Base-by-base conservation (phyloP, 495 filamentous ascomycete genomes). In the Diplogelasinospora grovesii region DNA sequence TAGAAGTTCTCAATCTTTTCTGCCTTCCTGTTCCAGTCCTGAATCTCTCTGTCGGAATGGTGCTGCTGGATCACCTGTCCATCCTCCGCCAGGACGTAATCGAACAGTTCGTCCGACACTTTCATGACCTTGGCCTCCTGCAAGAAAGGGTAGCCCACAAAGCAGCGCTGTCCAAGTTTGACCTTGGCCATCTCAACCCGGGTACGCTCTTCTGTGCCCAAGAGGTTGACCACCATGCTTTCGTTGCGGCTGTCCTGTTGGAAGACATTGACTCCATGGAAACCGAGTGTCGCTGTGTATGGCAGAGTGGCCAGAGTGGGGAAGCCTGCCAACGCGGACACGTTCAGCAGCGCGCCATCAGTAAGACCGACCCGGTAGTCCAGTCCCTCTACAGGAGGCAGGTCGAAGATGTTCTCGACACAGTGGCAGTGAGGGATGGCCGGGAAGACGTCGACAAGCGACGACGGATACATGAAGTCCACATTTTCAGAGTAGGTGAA, bases 221-320 rank as follows among this genome's bases (percentile, higher is more conserved):
- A 61, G 21, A 97, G 64, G 9, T 84, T 94, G 43, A 97, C 72
- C 10, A 96, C 76, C 85, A 96, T 93, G 55, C 89, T 97, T 69
- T 96, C 86, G 50, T 97, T 96, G 37, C 89, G 81, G 54, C 87
- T 95, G 30, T 96, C 90, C 46, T 93, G 88, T 57, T 94, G 86
- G 66, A 99, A 99, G n/a, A 99, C 85, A 47, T 77, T 87, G 31
- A 99, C 87, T 8, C 86, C 86, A 58, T 95, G 89, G 64, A 92
- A 95, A 7, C 77, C 89, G 35, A 95, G 72, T 23, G 68, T 71
- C 5, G 86, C 93, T 30, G 73, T 75, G 57, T 89, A 84, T 4
- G 86, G 82, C 30, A 99, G 66, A 3, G 82, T 85, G 37, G 87
- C 85, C 53, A 97, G 65, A 44, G 77, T 89, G 3, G 93, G 93